These are phyloP conservation scores for Avena sativa DNA, from an alignment of 176 grass and related monocot species.

Conservation along the genomic window DNA sequence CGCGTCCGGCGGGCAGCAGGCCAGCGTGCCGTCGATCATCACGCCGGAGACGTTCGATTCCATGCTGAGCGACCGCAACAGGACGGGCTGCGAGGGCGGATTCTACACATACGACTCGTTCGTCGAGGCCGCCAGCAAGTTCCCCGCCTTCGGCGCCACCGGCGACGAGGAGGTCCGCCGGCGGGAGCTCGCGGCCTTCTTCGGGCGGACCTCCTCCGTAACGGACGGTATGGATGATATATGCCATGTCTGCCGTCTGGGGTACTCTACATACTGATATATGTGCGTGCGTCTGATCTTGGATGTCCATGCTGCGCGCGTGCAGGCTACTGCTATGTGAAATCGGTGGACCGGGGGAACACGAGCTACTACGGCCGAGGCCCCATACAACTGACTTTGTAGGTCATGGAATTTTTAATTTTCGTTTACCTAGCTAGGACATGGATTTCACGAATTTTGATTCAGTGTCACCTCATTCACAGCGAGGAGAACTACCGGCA, in stretches of 20 bases:
- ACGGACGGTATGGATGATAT: neutral
- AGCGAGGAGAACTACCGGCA: neutral
- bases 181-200: conserved; percentile 23
- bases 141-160: neutral
- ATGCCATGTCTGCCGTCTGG: too few relatives aligned
- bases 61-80: neutral
- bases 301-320: neutral
- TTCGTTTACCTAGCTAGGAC: neutral
- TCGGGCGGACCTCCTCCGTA: neutral
- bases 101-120: conserved; percentile 24
- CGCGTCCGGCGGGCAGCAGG: conserved; percentile 6
- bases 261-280: too few relatives aligned
- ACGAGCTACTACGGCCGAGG: conserved; percentile 2
- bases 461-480: too few relatives aligned
- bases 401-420: too few relatives aligned
- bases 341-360: neutral
- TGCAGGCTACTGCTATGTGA: conserved; percentile 4
- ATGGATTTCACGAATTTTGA: too few relatives aligned
- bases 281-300: too few relatives aligned
- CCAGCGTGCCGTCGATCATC: neutral
- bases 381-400: neutral
- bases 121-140: neutral
- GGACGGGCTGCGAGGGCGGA: neutral
- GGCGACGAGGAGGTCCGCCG: neutral
- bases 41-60: neutral